These are phyloP conservation scores for Jamesozyma piceae DNA, from an alignment of 805 yeast species.

Conservation along the genomic window DNA sequence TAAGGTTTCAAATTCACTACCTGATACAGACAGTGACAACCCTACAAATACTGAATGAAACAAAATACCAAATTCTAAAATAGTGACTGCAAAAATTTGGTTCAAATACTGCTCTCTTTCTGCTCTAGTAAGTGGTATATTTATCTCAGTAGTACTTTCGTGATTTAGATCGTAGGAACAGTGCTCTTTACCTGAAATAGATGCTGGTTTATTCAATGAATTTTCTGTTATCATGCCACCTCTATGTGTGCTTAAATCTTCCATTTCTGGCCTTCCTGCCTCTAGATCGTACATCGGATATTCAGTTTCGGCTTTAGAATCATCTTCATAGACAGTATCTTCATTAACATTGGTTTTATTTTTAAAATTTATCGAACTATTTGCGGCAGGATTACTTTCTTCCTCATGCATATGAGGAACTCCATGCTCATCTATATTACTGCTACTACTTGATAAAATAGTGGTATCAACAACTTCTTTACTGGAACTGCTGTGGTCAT, in stretches of 20 bases:
- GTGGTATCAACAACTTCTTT: not conserved
- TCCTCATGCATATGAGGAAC: too few relatives aligned
- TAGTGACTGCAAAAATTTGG: slow-evolving; percentile 45
- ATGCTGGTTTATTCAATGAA: not conserved
- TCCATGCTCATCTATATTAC: not conserved
- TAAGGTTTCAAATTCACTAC: slow-evolving; percentile 62
- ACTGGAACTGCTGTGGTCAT: not conserved
- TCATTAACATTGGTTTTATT: not conserved
- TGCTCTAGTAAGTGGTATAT: slow-evolving; percentile 8
- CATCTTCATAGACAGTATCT: not conserved
- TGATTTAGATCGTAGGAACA: slow-evolving; percentile 8
- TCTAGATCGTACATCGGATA: slow-evolving; percentile 1
- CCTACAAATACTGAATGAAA: slow-evolving; percentile 83
- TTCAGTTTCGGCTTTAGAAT: not conserved
- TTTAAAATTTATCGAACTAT: not conserved
- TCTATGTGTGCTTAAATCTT: not conserved
- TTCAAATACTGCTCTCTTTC: slow-evolving; percentile 42
- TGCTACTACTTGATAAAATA: not conserved
- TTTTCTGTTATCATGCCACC: not conserved
- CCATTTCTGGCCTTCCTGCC: not conserved
- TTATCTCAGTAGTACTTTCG: slow-evolving; percentile 9
- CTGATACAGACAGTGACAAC: slow-evolving; percentile 65
- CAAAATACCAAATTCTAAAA: slow-evolving; percentile 69
- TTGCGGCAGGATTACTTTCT: not conserved
- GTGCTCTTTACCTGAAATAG: slow-evolving; percentile 10